A percentile compares a stretch with the other conserved stretches of the same genome.
Conservation (phyloP, 257 asterid species). For the Gentiana dahurica region DNA sequence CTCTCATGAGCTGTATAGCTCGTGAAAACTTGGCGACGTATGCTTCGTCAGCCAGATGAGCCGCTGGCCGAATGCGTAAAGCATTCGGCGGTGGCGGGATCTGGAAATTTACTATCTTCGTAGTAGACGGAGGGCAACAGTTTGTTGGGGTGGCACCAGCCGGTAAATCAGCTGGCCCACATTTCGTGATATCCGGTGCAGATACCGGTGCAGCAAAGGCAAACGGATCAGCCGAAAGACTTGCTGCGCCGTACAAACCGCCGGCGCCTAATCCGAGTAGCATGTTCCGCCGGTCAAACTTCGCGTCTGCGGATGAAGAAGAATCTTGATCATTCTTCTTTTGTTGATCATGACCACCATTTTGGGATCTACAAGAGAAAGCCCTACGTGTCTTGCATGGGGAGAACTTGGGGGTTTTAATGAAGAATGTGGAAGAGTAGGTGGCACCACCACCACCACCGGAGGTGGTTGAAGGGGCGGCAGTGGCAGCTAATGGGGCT, state of each 20-base stretch:
- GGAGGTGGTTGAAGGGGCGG: slow-evolving; percentile 13
- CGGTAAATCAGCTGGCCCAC: slow-evolving; percentile 71
- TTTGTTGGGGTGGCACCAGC: slow-evolving; percentile 43
- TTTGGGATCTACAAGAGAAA: slow-evolving; percentile 38
- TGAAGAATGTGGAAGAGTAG: slow-evolving; percentile 2
- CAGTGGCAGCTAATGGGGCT: slow-evolving; percentile 12
- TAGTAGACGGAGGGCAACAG: slow-evolving; percentile 60
- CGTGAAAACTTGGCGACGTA: slow-evolving; percentile 42
- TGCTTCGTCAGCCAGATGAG: slow-evolving; percentile 44
- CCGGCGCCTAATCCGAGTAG: slow-evolving; percentile 44
- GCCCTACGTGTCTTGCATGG: slow-evolving; percentile 18
- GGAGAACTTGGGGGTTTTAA: slow-evolving; percentile 19
- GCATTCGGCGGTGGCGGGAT: slow-evolving; percentile 31
- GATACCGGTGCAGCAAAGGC: slow-evolving; percentile 49
- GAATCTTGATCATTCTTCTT: slow-evolving; percentile 9
- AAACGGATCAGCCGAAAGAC: slow-evolving; percentile 32
- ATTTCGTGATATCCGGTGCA: slow-evolving; percentile 58
- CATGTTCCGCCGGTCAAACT: slow-evolving; percentile 43
- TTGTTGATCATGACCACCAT: slow-evolving; percentile 1
- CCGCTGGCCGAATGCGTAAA: slow-evolving; percentile 61
- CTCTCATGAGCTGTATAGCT: slow-evolving; percentile 57
- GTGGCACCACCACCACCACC: background rate
- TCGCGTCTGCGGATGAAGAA: slow-evolving; percentile 6
- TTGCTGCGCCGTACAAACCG: slow-evolving; percentile 61
- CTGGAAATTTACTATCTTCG: slow-evolving; percentile 33